Evolutionary conservation across 305 asterid genomes (phyloP), one percentile per base, ranked within the genome.

Genomic region (Solanum aculeatissimum): DNA sequence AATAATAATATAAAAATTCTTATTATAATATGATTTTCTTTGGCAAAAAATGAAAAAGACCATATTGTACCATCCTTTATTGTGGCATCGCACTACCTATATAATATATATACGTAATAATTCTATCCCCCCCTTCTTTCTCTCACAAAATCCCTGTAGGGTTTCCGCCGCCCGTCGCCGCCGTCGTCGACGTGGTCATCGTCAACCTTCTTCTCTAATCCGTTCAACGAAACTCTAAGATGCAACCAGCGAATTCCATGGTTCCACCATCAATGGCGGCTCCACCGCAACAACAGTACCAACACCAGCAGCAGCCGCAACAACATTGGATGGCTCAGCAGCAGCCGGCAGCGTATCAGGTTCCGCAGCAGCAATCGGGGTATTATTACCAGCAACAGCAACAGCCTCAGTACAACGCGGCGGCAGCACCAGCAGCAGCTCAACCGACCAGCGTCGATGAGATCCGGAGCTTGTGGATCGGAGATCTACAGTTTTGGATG

Each of bases 401-500:
- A 14, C 91, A 53, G 5, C 81, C 74, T 21, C 89, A 85, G 82
- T 84, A 88, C 87, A 66, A 55, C 79, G 85, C 87, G 2, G 81
- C 79, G 23, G 84, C 12, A 14, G 29, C 29, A 35, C 40, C 40
- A 21, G 15, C 65, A n/a, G 25, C 88, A 19, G 85, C 82, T 68
- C 89, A 88, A 49, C 87, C 89, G 7, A 81, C 87, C 15, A 63
- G 81, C 55, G 25, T 82, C 38, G 92, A 86, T 62, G 92, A 86
- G 86, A 65, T 90, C 86, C 87, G 89, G 51, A 90, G 91, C 84
- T 86, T 90, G 69, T 90, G 91, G 91, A 88, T 90, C 70, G 92
- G 92, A 21, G 92, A 90, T 88, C 89, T 90, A 79, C 92, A 90
- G 85, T 84, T 81, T 80, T 90, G 89, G 89, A 90, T 90, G 92